A percentile compares a stretch with the other conserved stretches of the same genome.
These are phyloP conservation scores for Psilocybe subaeruginosa DNA, from an alignment of 768 basidiomycete genomes.

Conservation along the genomic window DNA sequence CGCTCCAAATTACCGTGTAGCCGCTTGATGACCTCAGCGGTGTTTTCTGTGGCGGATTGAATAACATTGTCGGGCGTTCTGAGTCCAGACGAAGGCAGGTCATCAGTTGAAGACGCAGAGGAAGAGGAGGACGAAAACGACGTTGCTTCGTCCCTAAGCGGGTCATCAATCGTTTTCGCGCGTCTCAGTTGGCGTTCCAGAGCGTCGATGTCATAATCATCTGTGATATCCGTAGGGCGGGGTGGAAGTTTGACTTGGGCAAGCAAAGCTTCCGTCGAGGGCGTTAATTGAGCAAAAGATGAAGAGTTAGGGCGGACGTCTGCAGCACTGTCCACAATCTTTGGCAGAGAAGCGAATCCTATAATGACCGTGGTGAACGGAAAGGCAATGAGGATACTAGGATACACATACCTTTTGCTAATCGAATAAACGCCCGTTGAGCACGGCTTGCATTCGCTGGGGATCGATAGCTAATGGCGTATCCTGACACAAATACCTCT, in stretches of 20 bases:
- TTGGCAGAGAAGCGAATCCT: conserved; percentile 81
- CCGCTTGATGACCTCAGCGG: conserved; percentile 41
- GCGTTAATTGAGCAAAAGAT: conserved; percentile 30
- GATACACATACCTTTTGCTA: conserved; percentile 68
- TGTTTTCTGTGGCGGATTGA: not conserved
- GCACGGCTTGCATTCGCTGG: conserved; percentile 69
- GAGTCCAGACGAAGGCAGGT: conserved; percentile 3
- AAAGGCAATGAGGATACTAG: not conserved
- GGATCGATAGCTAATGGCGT: conserved; percentile 62
- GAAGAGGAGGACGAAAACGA: conserved; percentile 20
- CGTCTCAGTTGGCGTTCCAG: conserved; percentile 56
- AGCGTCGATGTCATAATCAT: conserved; percentile 57
- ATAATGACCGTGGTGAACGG: not conserved
- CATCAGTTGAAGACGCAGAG: conserved; percentile 16
- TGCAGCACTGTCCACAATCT: conserved; percentile 41
- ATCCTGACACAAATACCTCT: conserved; percentile 78
- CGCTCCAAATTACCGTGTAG: conserved; percentile 78
- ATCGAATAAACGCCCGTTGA: conserved; percentile 72
- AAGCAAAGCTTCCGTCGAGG: conserved; percentile 54
- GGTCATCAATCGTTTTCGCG: conserved; percentile 20
- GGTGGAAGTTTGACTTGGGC: conserved; percentile 53
- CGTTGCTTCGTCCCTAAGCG: conserved; percentile 10
- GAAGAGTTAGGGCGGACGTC: conserved; percentile 31
- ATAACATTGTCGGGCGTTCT: not conserved
- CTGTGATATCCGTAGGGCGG: conserved; percentile 59